phyloP scores from a whole-genome alignment of 441 rosid species.

The Euphorbia neoarborescens region DNA sequence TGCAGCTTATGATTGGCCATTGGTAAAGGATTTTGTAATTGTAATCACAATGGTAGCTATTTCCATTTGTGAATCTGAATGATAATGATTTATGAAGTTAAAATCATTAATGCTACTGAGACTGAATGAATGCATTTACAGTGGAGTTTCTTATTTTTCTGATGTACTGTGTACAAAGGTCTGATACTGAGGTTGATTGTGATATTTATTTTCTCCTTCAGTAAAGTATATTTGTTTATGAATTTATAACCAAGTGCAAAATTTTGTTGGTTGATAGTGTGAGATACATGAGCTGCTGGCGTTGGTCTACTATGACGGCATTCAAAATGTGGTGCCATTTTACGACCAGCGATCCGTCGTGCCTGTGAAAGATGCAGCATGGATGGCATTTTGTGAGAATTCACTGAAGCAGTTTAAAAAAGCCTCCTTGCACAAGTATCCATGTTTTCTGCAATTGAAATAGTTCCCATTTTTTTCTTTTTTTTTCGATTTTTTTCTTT shows the following conservation, averaged over 20 bases:
- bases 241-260: conserved; percentile 23
- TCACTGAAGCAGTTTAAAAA: conserved; percentile 86
- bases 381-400: conserved; percentile 73
- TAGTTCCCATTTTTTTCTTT: conserved; percentile 10
- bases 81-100: neutral
- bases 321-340: conserved; percentile 94
- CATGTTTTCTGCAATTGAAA: conserved; percentile 19
- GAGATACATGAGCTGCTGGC: conserved; percentile 97
- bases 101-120: conserved; percentile 5
- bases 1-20: neutral
- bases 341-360: conserved; percentile 80
- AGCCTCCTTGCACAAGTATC: conserved; percentile 76
- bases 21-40: neutral
- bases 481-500: conserved; percentile 14
- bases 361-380: conserved; percentile 74
- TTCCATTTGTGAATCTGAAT: conserved; percentile 4
- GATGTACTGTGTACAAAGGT: no score
- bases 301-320: conserved; percentile 94
- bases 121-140: no score
- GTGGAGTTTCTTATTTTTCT: no score
- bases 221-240: neutral
- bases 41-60: neutral
- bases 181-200: no score
- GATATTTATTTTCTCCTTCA: neutral
- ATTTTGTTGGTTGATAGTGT: conserved; percentile 48